Percentiles rank a stretch among this genome's conserved stretches.
Evolutionary conservation across 2,329 filamentous ascomycete genomes (phyloP).

Genomic region (Fusarium tjaetaba): DNA sequence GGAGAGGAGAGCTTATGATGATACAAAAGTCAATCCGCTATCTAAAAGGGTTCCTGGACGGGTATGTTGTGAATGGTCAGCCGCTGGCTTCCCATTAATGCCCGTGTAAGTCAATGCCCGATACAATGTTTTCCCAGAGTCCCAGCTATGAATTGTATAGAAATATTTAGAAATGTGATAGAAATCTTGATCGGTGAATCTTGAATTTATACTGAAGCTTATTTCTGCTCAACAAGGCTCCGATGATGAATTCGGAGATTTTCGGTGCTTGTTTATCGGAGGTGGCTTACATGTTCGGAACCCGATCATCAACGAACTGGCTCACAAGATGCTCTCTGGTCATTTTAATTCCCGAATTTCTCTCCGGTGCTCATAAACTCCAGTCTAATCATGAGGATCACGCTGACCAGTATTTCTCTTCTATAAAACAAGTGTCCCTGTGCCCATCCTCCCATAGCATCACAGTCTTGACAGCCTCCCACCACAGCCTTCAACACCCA

Average conservation of each 20-base stretch:
- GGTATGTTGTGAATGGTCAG: background rate
- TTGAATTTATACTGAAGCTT: background rate
- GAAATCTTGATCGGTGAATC: background rate
- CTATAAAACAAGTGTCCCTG: background rate
- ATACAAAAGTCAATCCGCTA: background rate
- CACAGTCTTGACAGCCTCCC: background rate
- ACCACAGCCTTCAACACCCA: background rate
- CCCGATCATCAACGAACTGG: conserved; percentile 16
- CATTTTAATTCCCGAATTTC: background rate
- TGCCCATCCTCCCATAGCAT: background rate
- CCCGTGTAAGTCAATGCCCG: background rate
- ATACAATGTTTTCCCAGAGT: background rate
- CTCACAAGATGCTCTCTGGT: background rate
- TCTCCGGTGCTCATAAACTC: background rate
- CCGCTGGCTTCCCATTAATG: background rate
- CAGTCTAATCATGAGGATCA: background rate
- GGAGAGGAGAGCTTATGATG: background rate
- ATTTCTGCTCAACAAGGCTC: background rate
- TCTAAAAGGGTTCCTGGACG: background rate
- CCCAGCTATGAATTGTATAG: background rate
- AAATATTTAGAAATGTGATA: background rate
- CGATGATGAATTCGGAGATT: background rate
- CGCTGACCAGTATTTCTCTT: background rate
- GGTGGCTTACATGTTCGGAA: conserved; percentile 25
- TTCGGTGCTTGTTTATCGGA: background rate